These are phyloP conservation scores for Tetrahymena borealis DNA, from an alignment of 73 alveolate genomes.

Conservation along the genomic window DNA sequence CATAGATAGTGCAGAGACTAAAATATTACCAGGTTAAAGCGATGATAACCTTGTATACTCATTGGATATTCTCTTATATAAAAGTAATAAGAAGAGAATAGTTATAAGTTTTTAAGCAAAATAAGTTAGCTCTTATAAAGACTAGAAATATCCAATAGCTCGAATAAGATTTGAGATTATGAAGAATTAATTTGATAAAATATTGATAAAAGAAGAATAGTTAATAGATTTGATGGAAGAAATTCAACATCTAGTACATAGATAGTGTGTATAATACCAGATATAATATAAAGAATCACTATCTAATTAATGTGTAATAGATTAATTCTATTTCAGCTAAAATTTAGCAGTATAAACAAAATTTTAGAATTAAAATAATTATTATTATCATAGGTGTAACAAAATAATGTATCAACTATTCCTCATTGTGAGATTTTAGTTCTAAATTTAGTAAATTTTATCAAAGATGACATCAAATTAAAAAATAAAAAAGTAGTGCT, in stretches of 20 bases:
- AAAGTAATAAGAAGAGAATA: not conserved
- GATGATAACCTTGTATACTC: not conserved
- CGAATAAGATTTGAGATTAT: not conserved
- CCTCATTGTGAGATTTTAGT: not conserved
- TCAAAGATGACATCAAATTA: not conserved
- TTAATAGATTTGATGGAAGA: not conserved
- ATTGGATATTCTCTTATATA: not conserved
- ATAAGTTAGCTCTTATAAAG: not conserved
- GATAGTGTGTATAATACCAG: not conserved
- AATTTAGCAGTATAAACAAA: too few relatives aligned
- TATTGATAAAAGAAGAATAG: not conserved
- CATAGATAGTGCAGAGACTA: not conserved
- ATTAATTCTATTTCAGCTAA: too few relatives aligned
- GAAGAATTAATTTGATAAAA: not conserved
- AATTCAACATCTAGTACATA: not conserved
- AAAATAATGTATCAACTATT: not conserved
- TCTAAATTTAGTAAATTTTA: not conserved
- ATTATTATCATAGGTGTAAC: not conserved
- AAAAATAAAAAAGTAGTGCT: not conserved
- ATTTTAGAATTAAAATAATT: too few relatives aligned
- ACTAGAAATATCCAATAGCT: not conserved
- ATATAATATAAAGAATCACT: too few relatives aligned
- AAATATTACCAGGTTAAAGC: not conserved
- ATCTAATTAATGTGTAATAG: too few relatives aligned
- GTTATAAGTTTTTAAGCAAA: not conserved